phyloP scores from a whole-genome alignment of 2,329 filamentous ascomycete genomes.

The Cytospora schulzeri region DNA sequence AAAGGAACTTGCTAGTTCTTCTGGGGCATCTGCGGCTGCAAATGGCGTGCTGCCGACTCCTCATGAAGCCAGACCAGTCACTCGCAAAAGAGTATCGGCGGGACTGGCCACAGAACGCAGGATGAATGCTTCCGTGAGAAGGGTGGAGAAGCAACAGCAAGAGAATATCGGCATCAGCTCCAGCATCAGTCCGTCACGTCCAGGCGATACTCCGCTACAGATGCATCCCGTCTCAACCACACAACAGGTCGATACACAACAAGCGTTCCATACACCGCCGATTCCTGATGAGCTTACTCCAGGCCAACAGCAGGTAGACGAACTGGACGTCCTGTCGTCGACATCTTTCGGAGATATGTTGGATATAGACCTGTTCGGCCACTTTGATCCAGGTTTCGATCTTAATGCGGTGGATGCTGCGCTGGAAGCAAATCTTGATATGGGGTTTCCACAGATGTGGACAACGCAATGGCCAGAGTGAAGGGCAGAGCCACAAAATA shows the following conservation, averaged over 20 bases:
- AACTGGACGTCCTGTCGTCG: constrained; percentile 14
- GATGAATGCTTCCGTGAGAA: background rate
- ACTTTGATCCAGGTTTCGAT: constrained; percentile 58
- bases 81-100: constrained; percentile 30
- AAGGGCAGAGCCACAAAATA: background rate
- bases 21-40: constrained; percentile 28
- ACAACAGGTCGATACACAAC: background rate
- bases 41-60: background rate
- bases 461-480: constrained; percentile 29
- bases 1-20: constrained; percentile 39
- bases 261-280: background rate
- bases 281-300: background rate
- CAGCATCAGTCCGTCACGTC: background rate
- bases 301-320: background rate
- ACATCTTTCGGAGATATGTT: constrained; percentile 38
- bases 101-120: background rate
- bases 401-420: constrained; percentile 56
- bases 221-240: background rate
- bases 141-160: background rate
- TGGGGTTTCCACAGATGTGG: constrained; percentile 56
- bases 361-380: constrained; percentile 56
- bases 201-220: background rate
- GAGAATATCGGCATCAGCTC: background rate
- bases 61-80: background rate
- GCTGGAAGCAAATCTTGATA: constrained; percentile 56